Conservation (phyloP, 202 grass and related monocot genomes). For the Eragrostis tef region DNA sequence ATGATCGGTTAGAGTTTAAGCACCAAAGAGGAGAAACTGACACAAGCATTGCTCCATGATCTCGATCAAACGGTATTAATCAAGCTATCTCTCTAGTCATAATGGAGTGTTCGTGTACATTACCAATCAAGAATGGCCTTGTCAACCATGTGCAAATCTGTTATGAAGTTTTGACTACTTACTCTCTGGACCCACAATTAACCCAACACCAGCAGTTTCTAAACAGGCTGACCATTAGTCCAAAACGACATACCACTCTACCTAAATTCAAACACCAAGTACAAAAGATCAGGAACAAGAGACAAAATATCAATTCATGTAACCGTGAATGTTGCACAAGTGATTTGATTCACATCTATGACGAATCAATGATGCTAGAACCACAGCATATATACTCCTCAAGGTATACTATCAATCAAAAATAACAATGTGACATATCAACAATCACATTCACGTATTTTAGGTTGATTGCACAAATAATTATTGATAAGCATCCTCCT, state of each 20-base stretch:
- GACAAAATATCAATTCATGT: background rate
- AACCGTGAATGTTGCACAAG: background rate
- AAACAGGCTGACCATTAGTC: background rate
- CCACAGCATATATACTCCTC: background rate
- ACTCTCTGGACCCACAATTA: background rate
- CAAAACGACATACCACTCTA: background rate
- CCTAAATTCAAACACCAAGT: background rate
- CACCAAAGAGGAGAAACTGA: constrained; percentile 26
- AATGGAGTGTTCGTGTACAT: background rate
- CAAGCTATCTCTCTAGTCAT: constrained; percentile 5
- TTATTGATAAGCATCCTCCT: background rate
- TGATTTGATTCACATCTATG: constrained; percentile 22
- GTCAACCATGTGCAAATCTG: constrained; percentile 18
- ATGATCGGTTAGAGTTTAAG: background rate
- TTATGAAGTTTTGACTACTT: background rate
- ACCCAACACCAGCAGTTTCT: background rate
- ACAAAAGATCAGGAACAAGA: background rate
- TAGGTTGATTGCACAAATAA: background rate
- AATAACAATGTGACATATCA: background rate
- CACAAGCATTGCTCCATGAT: background rate
- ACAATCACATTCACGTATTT: background rate
- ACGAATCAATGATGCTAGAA: background rate
- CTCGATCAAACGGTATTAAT: background rate
- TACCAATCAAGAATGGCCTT: background rate
- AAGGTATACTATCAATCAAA: background rate